phyloP scores from a whole-genome alignment of 768 basidiomycete genomes.

The Suillus hirtellus region DNA sequence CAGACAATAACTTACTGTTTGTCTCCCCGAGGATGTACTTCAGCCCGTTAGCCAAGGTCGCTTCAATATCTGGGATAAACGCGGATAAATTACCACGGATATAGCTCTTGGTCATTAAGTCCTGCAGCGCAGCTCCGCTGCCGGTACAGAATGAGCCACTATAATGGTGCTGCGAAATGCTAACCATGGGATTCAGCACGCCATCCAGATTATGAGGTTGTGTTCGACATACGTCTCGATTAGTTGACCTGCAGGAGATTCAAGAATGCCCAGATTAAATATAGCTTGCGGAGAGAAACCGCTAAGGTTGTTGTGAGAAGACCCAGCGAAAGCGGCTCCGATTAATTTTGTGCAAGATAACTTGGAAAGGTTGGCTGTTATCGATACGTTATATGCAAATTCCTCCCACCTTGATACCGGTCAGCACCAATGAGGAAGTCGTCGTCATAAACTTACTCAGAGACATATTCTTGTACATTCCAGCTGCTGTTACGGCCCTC shows the following conservation, averaged over 20 bases:
- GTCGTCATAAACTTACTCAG: slow-evolving; percentile 42
- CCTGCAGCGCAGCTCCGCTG: slow-evolving; percentile 51
- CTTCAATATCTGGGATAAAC: slow-evolving; percentile 55
- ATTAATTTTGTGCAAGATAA: slow-evolving; percentile 46
- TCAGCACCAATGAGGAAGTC: not conserved
- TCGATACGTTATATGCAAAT: slow-evolving; percentile 51
- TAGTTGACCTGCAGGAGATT: slow-evolving; percentile 45
- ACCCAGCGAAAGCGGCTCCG: slow-evolving; percentile 50
- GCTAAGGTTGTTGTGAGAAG: slow-evolving; percentile 41
- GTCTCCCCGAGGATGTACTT: slow-evolving; percentile 65
- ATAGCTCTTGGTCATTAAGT: slow-evolving; percentile 64
- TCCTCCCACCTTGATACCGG: slow-evolving; percentile 45
- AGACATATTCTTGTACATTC: slow-evolving; percentile 45
- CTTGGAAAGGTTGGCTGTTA: slow-evolving; percentile 38
- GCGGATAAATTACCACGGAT: slow-evolving; percentile 56
- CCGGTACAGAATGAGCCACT: slow-evolving; percentile 68
- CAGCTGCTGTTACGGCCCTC: slow-evolving; percentile 42
- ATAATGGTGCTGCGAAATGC: slow-evolving; percentile 44
- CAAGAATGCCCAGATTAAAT: slow-evolving; percentile 51
- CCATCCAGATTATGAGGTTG: slow-evolving; percentile 37
- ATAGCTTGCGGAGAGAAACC: slow-evolving; percentile 65
- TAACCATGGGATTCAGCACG: slow-evolving; percentile 15
- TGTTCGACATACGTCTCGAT: slow-evolving; percentile 50
- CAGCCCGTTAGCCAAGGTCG: slow-evolving; percentile 45
- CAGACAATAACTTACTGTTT: slow-evolving; percentile 45